A percentile compares a stretch with the other conserved stretches of the same genome.
Conservation (phyloP, 2,329 filamentous ascomycete genomes). For the Cercospora sesami region DNA sequence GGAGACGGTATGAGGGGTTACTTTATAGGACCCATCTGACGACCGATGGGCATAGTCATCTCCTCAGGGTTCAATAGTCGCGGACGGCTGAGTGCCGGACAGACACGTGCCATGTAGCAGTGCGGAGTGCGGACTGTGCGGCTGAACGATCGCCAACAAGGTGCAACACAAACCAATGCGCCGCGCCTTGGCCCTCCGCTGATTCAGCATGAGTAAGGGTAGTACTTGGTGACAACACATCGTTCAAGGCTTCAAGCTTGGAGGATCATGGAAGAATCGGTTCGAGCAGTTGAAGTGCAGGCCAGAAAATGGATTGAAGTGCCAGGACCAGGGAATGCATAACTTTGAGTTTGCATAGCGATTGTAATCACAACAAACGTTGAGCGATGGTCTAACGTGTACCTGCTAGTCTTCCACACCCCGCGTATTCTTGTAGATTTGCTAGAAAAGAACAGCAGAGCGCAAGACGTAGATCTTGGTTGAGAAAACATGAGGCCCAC, state of each 20-base stretch:
- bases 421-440: background rate
- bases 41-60: background rate
- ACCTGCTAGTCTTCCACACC: background rate
- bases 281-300: background rate
- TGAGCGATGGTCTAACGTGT: background rate
- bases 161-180: background rate
- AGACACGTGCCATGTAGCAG: background rate
- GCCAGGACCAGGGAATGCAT: background rate
- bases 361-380: background rate
- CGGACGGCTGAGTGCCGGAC: background rate
- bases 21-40: background rate
- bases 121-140: background rate
- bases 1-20: background rate
- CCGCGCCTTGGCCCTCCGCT: background rate
- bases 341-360: background rate
- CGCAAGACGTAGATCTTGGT: background rate
- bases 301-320: background rate
- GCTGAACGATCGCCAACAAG: background rate
- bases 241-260: background rate
- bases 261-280: background rate
- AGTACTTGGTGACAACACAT: background rate
- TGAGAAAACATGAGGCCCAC: slow-evolving; percentile 1
- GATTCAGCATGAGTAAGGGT: background rate
- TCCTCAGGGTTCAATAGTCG: background rate
- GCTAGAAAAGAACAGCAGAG: background rate